Conservation (phyloP, 1,284 basidiomycete genomes). For the Peniophora sp. region DNA sequence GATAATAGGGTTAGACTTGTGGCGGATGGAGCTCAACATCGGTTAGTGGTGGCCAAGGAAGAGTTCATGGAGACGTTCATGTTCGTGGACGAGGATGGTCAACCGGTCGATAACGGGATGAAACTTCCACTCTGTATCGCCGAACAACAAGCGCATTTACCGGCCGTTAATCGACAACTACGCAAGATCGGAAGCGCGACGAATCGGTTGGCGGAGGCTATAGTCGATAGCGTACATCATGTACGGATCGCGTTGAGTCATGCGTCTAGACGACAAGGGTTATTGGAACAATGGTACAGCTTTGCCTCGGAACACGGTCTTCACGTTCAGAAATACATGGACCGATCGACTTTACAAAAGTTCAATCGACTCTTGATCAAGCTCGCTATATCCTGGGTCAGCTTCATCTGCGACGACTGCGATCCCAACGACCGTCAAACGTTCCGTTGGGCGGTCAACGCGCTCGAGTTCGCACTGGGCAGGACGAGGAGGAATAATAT, state of each 20-base stretch:
- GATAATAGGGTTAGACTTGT: slow-evolving; percentile 82
- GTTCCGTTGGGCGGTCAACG: slow-evolving; percentile 97
- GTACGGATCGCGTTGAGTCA: slow-evolving; percentile 65
- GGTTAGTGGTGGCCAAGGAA: slow-evolving; percentile 74
- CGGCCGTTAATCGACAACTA: slow-evolving; percentile 83
- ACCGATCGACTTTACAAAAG: slow-evolving; percentile 58
- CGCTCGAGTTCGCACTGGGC: slow-evolving; percentile 89
- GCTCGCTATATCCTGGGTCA: slow-evolving; percentile 93
- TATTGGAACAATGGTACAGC: slow-evolving; percentile 92
- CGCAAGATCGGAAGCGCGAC: slow-evolving; percentile 87
- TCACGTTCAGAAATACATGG: slow-evolving; percentile 84
- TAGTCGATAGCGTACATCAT: slow-evolving; percentile 84
- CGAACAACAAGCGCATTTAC: slow-evolving; percentile 90
- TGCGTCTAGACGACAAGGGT: slow-evolving; percentile 69
- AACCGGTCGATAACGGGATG: slow-evolving; percentile 33
- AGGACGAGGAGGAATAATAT: slow-evolving; percentile 90
- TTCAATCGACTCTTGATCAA: slow-evolving; percentile 82
- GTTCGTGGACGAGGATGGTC: slow-evolving; percentile 52
- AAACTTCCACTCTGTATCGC: slow-evolving; percentile 54
- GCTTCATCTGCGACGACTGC: slow-evolving; percentile 98
- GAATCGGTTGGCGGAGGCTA: slow-evolving; percentile 86
- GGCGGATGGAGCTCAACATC: slow-evolving; percentile 79
- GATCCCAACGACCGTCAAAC: slow-evolving; percentile 94
- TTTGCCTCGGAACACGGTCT: slow-evolving; percentile 96
- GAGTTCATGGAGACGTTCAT: slow-evolving; percentile 67